Conservation (phyloP, 2,329 filamentous ascomycete species). For the Neoscytalidium dimidiatum region DNA sequence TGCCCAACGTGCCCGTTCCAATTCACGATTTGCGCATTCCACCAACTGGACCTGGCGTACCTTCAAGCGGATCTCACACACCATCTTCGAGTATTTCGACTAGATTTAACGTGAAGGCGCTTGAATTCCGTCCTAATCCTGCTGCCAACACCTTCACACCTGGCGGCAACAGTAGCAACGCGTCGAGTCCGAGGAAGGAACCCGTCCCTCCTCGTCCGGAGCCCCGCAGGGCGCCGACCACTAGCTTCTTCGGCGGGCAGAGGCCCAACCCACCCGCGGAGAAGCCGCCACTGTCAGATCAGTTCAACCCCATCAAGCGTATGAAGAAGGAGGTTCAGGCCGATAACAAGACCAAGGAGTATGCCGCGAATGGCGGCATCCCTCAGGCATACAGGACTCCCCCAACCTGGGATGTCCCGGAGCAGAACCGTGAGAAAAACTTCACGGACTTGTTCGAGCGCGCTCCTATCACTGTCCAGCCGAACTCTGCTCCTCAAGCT, state of each 20-base stretch:
- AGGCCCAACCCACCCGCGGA: constrained; percentile 67
- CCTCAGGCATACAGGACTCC: constrained; percentile 80
- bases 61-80: constrained; percentile 53
- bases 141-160: constrained; percentile 82
- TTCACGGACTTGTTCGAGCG: constrained; percentile 81
- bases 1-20: constrained; percentile 57
- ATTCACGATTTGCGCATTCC: constrained; percentile 69
- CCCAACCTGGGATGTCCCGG: constrained; percentile 77
- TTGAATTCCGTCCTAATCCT: constrained; percentile 84
- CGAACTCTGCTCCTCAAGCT: constrained; percentile 66
- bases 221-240: constrained; percentile 36
- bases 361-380: constrained; percentile 77
- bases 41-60: constrained; percentile 68
- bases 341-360: constrained; percentile 59
- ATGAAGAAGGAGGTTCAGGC: constrained; percentile 65
- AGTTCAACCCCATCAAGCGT: constrained; percentile 68
- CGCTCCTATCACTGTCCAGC: constrained; percentile 56
- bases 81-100: constrained; percentile 55
- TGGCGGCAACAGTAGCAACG: constrained; percentile 60
- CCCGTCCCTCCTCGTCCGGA: constrained; percentile 35
- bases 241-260: constrained; percentile 65
- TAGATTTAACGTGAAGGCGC: constrained; percentile 62
- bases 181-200: constrained; percentile 70
- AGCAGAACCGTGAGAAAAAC: constrained; percentile 72
- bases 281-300: constrained; percentile 54